Conservation (phyloP, 2,329 filamentous ascomycete genomes). For the Ophiognomonia clavigignenti-juglandacearum region DNA sequence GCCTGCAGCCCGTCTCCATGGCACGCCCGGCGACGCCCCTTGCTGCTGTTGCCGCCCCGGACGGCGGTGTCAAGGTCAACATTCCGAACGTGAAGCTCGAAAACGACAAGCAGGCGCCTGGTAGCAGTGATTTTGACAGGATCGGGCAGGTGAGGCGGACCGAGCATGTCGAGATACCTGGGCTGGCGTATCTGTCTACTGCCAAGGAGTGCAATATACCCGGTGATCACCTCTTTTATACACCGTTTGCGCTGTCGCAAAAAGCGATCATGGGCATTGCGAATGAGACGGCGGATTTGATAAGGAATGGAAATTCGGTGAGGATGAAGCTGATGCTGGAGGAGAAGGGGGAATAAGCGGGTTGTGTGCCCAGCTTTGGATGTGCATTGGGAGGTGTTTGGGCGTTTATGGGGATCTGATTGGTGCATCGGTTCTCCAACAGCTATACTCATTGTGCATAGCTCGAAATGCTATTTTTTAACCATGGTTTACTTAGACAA, state of each 20-base stretch:
- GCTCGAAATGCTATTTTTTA: too few species aligned
- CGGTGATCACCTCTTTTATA: conserved; percentile 47
- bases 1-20: conserved; percentile 23
- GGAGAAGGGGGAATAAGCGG: too few species aligned
- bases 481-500: too few species aligned
- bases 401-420: too few species aligned
- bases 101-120: conserved; percentile 16
- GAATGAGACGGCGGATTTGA: conserved; percentile 9
- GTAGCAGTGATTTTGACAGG: too few species aligned
- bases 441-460: too few species aligned
- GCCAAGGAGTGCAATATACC: conserved; percentile 35
- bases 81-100: conserved; percentile 15
- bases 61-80: conserved; percentile 19
- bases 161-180: not conserved
- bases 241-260: conserved; percentile 39
- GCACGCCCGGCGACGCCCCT: conserved; percentile 2
- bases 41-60: too few species aligned
- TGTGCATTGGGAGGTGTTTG: too few species aligned
- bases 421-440: too few species aligned
- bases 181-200: conserved; percentile 2
- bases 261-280: conserved; percentile 26
- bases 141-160: conserved; percentile 8
- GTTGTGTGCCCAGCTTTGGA: too few species aligned
- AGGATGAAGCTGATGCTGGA: too few species aligned
- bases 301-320: conserved; percentile 14